Evolutionary conservation across 1,284 basidiomycete species (phyloP).

Genomic region (Omphalotus olearius): DNA sequence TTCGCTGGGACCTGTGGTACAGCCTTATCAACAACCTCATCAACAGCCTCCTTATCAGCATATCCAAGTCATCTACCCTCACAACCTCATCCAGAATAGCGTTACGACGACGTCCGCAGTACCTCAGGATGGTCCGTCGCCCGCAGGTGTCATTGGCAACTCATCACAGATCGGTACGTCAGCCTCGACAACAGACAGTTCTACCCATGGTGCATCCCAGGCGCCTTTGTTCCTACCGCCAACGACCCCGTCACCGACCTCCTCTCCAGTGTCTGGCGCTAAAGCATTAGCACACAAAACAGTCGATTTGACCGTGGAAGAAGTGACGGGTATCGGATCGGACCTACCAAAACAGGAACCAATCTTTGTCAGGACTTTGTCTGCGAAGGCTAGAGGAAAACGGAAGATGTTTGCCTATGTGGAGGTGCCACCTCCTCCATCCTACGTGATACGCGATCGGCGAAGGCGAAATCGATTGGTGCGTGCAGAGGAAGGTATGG

Average conservation of each 20-base stretch:
- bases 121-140: neutral
- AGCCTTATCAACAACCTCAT: no score
- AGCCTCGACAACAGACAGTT: neutral
- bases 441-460: conserved; percentile 20
- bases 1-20: no score
- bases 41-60: no score
- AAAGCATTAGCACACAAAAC: neutral
- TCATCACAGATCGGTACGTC: neutral
- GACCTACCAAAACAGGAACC: neutral
- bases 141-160: neutral
- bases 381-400: neutral
- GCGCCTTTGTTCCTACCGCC: neutral
- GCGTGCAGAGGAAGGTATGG: conserved; percentile 8
- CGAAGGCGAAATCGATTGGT: conserved; percentile 2
- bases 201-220: neutral
- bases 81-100: neutral
- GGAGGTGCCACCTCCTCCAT: conserved; percentile 20
- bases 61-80: neutral
- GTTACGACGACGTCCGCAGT: neutral
- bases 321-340: neutral
- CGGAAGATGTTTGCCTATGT: conserved; percentile 12
- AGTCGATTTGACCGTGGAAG: neutral
- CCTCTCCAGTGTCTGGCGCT: neutral
- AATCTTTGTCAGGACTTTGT: neutral
- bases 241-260: neutral